Percentiles rank a stretch among this genome's conserved stretches.
phyloP scores from a whole-genome alignment of 768 basidiomycete genomes.

The Cystobasidium tubakii region DNA sequence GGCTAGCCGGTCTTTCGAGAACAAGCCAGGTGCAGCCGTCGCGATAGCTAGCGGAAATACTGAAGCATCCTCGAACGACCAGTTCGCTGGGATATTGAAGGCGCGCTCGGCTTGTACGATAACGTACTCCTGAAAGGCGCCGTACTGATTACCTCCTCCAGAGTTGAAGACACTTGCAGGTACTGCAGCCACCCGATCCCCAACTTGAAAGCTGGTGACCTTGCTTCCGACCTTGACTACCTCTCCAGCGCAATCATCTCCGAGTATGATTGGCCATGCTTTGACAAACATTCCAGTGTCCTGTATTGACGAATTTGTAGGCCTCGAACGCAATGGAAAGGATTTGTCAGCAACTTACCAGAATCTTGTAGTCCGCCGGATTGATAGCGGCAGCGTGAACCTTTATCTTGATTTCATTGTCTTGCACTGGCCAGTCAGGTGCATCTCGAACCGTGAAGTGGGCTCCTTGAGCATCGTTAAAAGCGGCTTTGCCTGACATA shows the following conservation, averaged over 20 bases:
- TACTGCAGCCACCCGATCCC: neutral
- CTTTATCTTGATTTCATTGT: conserved; percentile 18
- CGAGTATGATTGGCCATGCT: neutral
- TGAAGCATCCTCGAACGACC: neutral
- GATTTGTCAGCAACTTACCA: neutral
- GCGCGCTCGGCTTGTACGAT: neutral
- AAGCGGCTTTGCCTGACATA: conserved; percentile 7
- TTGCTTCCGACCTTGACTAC: neutral
- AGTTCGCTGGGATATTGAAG: neutral
- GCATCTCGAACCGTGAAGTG: neutral
- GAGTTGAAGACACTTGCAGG: neutral
- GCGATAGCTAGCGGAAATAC: conserved; percentile 7
- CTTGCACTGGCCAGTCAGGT: neutral
- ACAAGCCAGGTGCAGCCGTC: neutral
- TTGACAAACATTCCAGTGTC: neutral
- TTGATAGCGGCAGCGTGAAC: conserved; percentile 6
- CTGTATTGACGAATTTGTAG: neutral
- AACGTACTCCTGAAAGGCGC: conserved; percentile 6
- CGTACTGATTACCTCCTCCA: neutral
- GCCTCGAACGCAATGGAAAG: neutral
- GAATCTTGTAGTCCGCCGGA: neutral
- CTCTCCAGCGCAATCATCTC: neutral
- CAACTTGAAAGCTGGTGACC: neutral
- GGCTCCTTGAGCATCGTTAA: neutral
- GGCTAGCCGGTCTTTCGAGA: neutral